Evolutionary conservation across 129 eudicot species (phyloP), one percentile per base, ranked within the genome.

Genomic region (Tanacetum coccineum): DNA sequence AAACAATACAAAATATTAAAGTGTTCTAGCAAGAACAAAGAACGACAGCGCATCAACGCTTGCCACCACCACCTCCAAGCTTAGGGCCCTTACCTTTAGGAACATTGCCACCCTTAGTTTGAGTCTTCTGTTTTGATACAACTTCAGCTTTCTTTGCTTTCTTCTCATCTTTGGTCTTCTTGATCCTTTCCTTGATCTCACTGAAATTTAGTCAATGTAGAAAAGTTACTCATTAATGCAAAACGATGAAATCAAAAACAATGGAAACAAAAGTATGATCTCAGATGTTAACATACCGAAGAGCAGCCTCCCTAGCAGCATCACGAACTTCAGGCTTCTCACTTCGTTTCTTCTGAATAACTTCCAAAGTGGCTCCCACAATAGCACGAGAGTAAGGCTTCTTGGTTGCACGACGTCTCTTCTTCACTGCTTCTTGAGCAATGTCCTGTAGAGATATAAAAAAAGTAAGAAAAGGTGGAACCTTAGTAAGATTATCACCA

Each of bases 281-380:
- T 6, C 1, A 36, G 39, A 42, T 4, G 18, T 13, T 28, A 4
- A 25, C 64, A 25, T 56, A 82, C 83, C 83, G 86, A 26, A 84
- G 79, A 63, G 90, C 86, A 13, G 90, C 90, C 63, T 84, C 90
- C 68, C 90, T 80, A 6, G 90, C 90, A 72, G 90, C 90, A 75
- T 84, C 90, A 52, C 90, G 90, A 19, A 84, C 90, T 62, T 84
- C 90, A 3, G 90, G 86, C 57, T 81, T 84, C 75, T 84, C 90
- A 60, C 82, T 64, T 60, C 90, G 70, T 49, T 68, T 84, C 84
- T 84, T 84, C 70, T 84, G 90, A 30, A 84, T 84, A 21, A 84
- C 90, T 57, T 84, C 90, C 78, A 84, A 75, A 20, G 90, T 81
- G 19, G 86, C 90, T 49, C 90, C 90, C 52, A 84, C 90, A 66